These are phyloP conservation scores for Trichoderma pleuroti DNA, from an alignment of 2,329 filamentous ascomycete species.

Conservation along the genomic window DNA sequence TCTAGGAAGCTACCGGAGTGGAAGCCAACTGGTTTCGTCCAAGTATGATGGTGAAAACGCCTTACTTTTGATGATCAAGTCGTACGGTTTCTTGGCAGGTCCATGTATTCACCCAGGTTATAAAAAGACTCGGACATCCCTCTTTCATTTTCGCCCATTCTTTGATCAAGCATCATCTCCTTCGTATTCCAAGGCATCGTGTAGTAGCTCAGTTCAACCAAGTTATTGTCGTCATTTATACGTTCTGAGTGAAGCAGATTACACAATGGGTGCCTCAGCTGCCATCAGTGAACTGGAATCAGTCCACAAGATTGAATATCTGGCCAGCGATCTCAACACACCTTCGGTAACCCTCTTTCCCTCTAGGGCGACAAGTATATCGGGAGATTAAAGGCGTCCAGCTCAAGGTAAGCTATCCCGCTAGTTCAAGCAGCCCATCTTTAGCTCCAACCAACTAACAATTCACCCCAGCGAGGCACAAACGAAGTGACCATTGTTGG, in stretches of 20 bases:
- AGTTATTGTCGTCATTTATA: background rate
- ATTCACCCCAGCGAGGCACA: slow-evolving; percentile 35
- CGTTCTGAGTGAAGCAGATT: background rate
- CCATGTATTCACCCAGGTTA: background rate
- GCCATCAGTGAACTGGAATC: slow-evolving; percentile 34
- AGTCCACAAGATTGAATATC: slow-evolving; percentile 47
- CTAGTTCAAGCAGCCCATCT: background rate
- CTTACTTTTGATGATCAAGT: background rate
- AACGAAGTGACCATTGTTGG: slow-evolving; percentile 58
- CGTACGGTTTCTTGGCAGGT: background rate
- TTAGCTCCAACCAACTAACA: background rate
- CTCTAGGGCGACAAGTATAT: slow-evolving; percentile 55
- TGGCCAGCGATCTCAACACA: slow-evolving; percentile 54
- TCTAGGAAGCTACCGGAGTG: background rate
- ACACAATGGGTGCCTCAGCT: background rate
- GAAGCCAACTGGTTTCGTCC: background rate
- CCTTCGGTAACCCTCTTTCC: slow-evolving; percentile 63
- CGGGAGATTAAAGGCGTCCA: slow-evolving; percentile 55
- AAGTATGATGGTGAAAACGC: background rate
- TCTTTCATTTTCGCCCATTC: background rate
- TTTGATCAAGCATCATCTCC: background rate
- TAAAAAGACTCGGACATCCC: background rate
- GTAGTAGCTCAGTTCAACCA: slow-evolving; percentile 15
- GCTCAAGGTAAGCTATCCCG: slow-evolving; percentile 26
- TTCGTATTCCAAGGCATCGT: background rate